Evolutionary conservation across 257 asterid species (phyloP).

Genomic region (Scutellaria baicalensis): DNA sequence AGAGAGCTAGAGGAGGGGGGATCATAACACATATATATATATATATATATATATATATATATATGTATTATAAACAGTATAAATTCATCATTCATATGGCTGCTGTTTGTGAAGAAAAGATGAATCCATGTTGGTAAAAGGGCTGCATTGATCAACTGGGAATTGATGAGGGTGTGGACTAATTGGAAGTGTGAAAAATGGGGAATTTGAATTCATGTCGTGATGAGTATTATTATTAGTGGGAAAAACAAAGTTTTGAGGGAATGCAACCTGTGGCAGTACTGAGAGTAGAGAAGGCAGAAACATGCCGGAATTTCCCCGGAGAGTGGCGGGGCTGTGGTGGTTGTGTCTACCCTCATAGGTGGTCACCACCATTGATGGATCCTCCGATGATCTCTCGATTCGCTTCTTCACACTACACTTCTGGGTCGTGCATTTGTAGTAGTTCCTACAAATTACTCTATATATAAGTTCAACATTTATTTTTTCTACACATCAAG

Average conservation of each 20-base stretch:
- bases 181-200: constrained; percentile 8
- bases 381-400: constrained; percentile 67
- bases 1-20: no score
- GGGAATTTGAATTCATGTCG: neutral
- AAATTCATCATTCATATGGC: constrained; percentile 1
- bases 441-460: constrained; percentile 51
- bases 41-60: no score
- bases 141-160: constrained; percentile 8
- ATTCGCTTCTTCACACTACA: constrained; percentile 76
- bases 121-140: constrained; percentile 11
- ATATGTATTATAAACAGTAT: neutral
- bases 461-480: no score
- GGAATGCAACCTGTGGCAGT: constrained; percentile 1
- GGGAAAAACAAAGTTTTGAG: constrained; percentile 22
- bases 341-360: constrained; percentile 85
- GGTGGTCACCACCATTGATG: constrained; percentile 70
- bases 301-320: constrained; percentile 41
- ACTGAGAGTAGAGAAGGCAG: neutral
- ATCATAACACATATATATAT: no score
- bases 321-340: constrained; percentile 59
- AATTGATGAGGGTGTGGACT: neutral
- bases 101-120: constrained; percentile 12
- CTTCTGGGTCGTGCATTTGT: constrained; percentile 66
- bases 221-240: neutral
- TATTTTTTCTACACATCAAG: neutral